Conservation (phyloP, 345 rosid genomes). For the Salix caprea region DNA sequence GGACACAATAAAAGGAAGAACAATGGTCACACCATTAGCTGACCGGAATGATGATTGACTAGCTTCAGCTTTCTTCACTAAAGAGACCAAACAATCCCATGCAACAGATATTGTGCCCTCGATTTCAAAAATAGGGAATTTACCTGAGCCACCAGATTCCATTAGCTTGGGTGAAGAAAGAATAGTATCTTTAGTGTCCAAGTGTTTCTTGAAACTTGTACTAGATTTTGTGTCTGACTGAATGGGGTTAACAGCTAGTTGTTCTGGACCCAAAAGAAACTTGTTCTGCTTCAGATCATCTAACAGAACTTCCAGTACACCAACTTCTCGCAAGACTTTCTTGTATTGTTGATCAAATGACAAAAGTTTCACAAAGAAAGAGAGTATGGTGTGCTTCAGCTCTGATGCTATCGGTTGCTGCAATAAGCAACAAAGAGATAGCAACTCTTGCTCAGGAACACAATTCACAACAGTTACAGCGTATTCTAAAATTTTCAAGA, state of each 20-base stretch:
- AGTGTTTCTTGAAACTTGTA: constrained; percentile 82
- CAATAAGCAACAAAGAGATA: constrained; percentile 94
- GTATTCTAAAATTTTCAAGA: constrained; percentile 95
- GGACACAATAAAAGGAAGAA: constrained; percentile 89
- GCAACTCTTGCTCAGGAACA: constrained; percentile 97
- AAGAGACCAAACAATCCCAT: constrained; percentile 94
- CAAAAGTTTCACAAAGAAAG: constrained; percentile 90
- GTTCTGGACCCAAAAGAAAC: constrained; percentile 72
- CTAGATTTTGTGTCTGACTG: constrained; percentile 63
- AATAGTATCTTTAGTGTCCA: constrained; percentile 75
- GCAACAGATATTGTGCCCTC: constrained; percentile 73
- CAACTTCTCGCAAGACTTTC: constrained; percentile 96
- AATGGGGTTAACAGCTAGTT: constrained; percentile 34
- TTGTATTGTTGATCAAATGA: constrained; percentile 99
- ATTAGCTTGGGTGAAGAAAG: constrained; percentile 86
- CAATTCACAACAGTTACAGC: constrained; percentile 99
- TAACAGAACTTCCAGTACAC: constrained; percentile 85
- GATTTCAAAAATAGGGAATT: constrained; percentile 78
- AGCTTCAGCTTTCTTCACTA: constrained; percentile 91
- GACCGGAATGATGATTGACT: constrained; percentile 84
- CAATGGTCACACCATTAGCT: constrained; percentile 71
- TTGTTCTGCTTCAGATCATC: constrained; percentile 97
- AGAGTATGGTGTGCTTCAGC: constrained; percentile 83
- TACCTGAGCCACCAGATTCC: constrained; percentile 79
- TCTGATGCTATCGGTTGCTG: constrained; percentile 93